Percentiles rank a stretch among this genome's conserved stretches.
These are phyloP conservation scores for Fusarium mangiferae DNA, from an alignment of 2,329 filamentous ascomycete species.

Conservation along the genomic window DNA sequence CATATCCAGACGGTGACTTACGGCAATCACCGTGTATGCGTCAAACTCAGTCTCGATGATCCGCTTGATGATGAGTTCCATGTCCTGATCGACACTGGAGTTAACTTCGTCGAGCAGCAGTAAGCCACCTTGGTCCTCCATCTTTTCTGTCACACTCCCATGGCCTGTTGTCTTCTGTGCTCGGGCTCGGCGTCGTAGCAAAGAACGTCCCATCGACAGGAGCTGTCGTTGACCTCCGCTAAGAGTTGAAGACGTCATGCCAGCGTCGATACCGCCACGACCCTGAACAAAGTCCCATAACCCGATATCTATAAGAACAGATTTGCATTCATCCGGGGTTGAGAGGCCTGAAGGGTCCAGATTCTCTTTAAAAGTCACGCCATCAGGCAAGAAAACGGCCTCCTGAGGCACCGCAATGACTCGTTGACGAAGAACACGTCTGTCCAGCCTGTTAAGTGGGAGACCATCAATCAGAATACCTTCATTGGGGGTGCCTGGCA, in stretches of 20 bases:
- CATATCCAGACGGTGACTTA: slow-evolving; percentile 58
- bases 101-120: slow-evolving; percentile 57
- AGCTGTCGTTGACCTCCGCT: slow-evolving; percentile 71
- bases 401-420: slow-evolving; percentile 66
- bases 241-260: slow-evolving; percentile 59
- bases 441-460: slow-evolving; percentile 51
- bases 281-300: slow-evolving; percentile 48
- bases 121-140: slow-evolving; percentile 33
- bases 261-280: slow-evolving; percentile 48
- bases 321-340: slow-evolving; percentile 46
- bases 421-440: slow-evolving; percentile 55
- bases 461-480: slow-evolving; percentile 55
- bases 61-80: slow-evolving; percentile 54
- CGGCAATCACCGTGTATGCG: slow-evolving; percentile 63
- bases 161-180: background rate
- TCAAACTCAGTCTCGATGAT: slow-evolving; percentile 54
- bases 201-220: slow-evolving; percentile 69
- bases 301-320: slow-evolving; percentile 48
- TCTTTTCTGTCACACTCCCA: background rate
- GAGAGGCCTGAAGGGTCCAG: slow-evolving; percentile 53
- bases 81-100: slow-evolving; percentile 54
- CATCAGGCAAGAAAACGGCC: slow-evolving; percentile 60
- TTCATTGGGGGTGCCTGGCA: slow-evolving; percentile 26
- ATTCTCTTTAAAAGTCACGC: slow-evolving; percentile 53
- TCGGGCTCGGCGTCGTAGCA: slow-evolving; percentile 54